A percentile compares a stretch with the other conserved stretches of the same genome.
phyloP scores from a whole-genome alignment of 2,329 filamentous ascomycete species.

The Trichoderma sp. region DNA sequence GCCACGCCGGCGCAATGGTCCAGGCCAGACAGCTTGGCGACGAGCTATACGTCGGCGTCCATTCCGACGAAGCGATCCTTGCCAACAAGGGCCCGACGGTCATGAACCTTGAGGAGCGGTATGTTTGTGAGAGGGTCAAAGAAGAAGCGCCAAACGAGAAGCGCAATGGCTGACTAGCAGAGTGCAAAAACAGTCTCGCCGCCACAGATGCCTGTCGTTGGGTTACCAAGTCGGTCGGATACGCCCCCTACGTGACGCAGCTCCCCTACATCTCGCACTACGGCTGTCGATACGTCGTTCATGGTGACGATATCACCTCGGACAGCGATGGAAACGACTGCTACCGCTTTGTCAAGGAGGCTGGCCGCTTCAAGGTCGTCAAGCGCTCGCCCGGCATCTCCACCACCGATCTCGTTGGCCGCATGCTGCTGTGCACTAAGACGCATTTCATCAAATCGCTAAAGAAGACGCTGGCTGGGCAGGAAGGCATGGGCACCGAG shows the following conservation, averaged over 20 bases:
- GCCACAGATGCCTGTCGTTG: constrained; percentile 94
- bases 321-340: constrained; percentile 93
- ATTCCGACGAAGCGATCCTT: constrained; percentile 92
- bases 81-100: constrained; percentile 98
- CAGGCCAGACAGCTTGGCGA: constrained; percentile 89
- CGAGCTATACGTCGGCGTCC: constrained; percentile 87
- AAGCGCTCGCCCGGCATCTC: constrained; percentile 95
- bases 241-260: constrained; percentile 92
- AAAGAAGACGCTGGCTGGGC: constrained; percentile 63
- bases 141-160: background rate
- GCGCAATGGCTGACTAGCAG: background rate
- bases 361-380: constrained; percentile 91
- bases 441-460: constrained; percentile 89
- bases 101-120: constrained; percentile 90
- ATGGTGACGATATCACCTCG: constrained; percentile 95
- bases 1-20: constrained; percentile 94
- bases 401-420: constrained; percentile 94
- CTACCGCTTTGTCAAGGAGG: constrained; percentile 95
- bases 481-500: constrained; percentile 68
- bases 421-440: constrained; percentile 95
- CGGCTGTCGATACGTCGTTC: constrained; percentile 92
- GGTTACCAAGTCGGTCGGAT: constrained; percentile 78
- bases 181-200: constrained; percentile 60
- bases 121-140: constrained; percentile 29
- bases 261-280: constrained; percentile 94